Evolutionary conservation across 1,139 yeast genomes (phyloP).

Genomic region (Hanseniaspora uvarum): DNA sequence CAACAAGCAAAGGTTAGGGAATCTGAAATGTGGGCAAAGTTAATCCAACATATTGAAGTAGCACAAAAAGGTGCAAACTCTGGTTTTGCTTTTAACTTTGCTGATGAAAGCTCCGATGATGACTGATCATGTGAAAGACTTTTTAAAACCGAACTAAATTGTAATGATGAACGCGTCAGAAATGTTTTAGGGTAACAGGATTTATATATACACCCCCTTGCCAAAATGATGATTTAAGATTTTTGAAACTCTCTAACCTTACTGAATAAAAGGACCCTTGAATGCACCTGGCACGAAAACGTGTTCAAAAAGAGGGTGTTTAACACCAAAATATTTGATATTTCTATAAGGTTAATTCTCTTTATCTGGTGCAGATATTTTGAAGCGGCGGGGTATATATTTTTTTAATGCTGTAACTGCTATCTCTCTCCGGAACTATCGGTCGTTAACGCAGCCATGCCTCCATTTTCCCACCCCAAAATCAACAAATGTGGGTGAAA

Average conservation of each 20-base stretch:
- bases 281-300: too few species aligned
- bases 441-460: neutral
- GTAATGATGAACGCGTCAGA: neutral
- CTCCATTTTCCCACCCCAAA: neutral
- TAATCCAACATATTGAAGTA: neutral
- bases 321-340: too few species aligned
- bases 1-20: slow-evolving; percentile 7
- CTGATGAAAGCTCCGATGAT: slow-evolving; percentile 12
- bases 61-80: neutral
- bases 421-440: slow-evolving; percentile 1
- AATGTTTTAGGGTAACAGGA: neutral
- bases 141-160: neutral
- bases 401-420: neutral
- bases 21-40: slow-evolving; percentile 11
- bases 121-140: neutral
- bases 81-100: slow-evolving; percentile 13
- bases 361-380: neutral
- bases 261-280: neutral
- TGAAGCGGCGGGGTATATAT: neutral
- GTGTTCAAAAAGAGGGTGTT: too few species aligned
- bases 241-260: too few species aligned
- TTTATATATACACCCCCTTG: neutral
- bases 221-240: neutral
- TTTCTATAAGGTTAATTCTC: too few species aligned
- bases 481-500: neutral